Evolutionary conservation across 495 filamentous ascomycete genomes (phyloP), one percentile per base, ranked within the genome.

Genomic region (Xylaria venustula): DNA sequence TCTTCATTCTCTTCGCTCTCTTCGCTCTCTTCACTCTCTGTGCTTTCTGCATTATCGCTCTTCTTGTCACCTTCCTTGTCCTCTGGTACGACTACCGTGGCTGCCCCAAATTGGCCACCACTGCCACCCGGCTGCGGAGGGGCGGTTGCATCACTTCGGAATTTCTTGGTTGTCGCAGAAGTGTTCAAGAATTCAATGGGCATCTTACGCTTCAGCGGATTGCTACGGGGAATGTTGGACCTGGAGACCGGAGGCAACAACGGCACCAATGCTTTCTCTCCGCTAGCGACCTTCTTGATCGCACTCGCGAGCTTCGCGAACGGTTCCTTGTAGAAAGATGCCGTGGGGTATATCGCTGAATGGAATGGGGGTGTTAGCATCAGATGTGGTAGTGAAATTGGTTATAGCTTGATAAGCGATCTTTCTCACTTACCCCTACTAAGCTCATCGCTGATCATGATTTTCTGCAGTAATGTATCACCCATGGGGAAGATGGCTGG

Each of bases 401-500:
- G 9, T 5, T 20, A 30, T 6, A 28, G 45, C 45, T 25, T 14
- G 1, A n/a, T 17, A 37, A 7, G 1, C 15, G n/a, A 11, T 22
- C 28, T 40, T 25, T 49, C 15, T 22, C 32, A 61, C 69, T 64
- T 67, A 71, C 69, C 32, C 1, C 23, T 15, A 53, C 54, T 60
- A 14, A 69, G 58, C 20, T 65, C 41, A 6, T 59, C n/a, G 30
- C 64, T 67, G 8, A 71, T 53, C 15, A 48, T 14, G 11, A 69
- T 12, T 12, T 64, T 56, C 32, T 71, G 69, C 26, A 67, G 53
- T n/a, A 67, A 56, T 9, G 67, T 67, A 28, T 71, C 69, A 11
- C 60, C 67, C 67, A 69, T 69, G 17, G 69, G 67, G 54, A 69
- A 71, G n/a, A 69, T 11, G 37, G 67, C 67, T 36, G 69, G 69